Percentiles rank a stretch among this genome's conserved stretches.
Evolutionary conservation across 129 eudicot species (phyloP).

Genomic region (Saussurea involucrata): DNA sequence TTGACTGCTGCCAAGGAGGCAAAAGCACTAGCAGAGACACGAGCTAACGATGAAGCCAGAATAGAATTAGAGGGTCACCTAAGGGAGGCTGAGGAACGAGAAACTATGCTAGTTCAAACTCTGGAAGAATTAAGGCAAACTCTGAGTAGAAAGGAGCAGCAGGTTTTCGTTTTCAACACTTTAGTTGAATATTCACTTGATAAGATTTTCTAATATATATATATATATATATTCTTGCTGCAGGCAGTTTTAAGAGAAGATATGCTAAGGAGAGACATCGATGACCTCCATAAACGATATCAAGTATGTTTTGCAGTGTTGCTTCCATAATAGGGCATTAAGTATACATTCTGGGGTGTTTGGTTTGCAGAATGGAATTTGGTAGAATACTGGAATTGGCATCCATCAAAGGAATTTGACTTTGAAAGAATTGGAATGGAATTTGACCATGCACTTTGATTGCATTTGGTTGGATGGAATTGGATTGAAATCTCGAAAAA

Average conservation of each 20-base stretch:
- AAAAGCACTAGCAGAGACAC: constrained; percentile 77
- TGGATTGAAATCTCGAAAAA: too few relatives aligned
- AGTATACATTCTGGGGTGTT: background rate
- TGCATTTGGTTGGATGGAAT: too few relatives aligned
- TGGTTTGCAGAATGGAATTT: too few relatives aligned
- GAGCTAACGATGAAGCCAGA: constrained; percentile 81
- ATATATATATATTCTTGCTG: constrained; percentile 13
- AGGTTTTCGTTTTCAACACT: constrained; percentile 46
- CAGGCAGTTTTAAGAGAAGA: constrained; percentile 85
- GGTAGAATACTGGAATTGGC: too few relatives aligned
- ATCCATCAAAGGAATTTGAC: too few relatives aligned
- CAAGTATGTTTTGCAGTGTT: constrained; percentile 47
- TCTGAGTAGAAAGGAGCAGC: constrained; percentile 78
- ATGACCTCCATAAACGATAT: constrained; percentile 85
- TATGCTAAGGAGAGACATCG: constrained; percentile 69
- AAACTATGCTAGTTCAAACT: constrained; percentile 80
- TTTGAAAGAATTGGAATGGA: too few relatives aligned
- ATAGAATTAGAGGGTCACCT: constrained; percentile 67
- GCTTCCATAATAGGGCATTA: background rate
- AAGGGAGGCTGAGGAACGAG: constrained; percentile 74
- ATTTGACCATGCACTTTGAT: too few relatives aligned
- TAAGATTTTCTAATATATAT: background rate
- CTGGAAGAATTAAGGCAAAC: constrained; percentile 85
- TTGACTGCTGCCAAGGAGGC: constrained; percentile 78
- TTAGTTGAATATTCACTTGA: background rate